A percentile compares a stretch with the other conserved stretches of the same genome.
Evolutionary conservation across 192 early-diverging fungal species (phyloP).

Genomic region (Backusella tarrabulga): DNA sequence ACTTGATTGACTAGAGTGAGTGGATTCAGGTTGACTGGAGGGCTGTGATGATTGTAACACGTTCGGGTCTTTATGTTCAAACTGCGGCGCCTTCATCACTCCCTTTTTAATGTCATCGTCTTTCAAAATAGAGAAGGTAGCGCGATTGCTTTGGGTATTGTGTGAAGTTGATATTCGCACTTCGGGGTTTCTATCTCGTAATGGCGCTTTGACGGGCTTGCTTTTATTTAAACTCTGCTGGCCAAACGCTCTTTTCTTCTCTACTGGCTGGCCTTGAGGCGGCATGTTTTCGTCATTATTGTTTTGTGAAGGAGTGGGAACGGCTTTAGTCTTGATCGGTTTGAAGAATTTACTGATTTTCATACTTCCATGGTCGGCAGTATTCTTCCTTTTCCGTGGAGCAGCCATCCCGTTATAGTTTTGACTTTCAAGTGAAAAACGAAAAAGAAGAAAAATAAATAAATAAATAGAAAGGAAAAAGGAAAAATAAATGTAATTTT

Average conservation of each 20-base stretch:
- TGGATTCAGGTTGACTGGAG: background rate
- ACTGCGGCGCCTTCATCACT: background rate
- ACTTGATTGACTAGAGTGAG: background rate
- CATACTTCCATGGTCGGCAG: background rate
- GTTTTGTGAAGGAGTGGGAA: background rate
- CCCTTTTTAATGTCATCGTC: background rate
- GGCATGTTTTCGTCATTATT: background rate
- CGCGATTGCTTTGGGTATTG: background rate
- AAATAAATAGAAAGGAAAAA: background rate
- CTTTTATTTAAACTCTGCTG: background rate
- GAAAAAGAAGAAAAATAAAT: background rate
- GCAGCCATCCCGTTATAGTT: background rate
- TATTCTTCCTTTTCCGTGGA: constrained; percentile 1
- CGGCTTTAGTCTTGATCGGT: background rate
- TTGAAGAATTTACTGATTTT: background rate
- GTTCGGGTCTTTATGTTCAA: background rate
- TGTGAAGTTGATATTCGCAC: background rate
- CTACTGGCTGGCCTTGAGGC: background rate
- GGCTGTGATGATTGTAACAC: background rate
- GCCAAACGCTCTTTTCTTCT: background rate
- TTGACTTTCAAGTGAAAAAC: background rate
- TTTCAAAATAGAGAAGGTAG: background rate
- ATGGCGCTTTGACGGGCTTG: background rate
- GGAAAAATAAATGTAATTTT: background rate
- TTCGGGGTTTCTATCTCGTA: background rate